phyloP scores from a whole-genome alignment of 2,329 filamentous ascomycete species.

The Phaeomoniella chlamydospora region DNA sequence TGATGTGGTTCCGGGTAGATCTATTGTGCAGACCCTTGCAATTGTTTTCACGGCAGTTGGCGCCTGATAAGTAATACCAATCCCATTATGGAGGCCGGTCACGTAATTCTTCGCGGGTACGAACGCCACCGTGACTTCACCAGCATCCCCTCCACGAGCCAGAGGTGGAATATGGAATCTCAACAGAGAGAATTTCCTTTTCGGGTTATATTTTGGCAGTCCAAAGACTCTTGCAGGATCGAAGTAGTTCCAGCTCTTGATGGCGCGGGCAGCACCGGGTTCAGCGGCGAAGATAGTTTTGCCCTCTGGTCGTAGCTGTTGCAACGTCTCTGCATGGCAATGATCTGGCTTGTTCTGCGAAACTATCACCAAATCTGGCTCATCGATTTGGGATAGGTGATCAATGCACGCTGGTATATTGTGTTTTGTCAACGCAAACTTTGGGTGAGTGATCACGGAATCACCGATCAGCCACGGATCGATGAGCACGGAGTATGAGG shows the following conservation, averaged over 20 bases:
- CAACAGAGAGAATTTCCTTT: conserved; percentile 23
- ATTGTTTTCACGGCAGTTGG: conserved; percentile 20
- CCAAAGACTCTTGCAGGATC: conserved; percentile 30
- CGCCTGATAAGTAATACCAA: conserved; percentile 58
- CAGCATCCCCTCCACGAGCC: conserved; percentile 36
- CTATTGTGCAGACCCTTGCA: conserved; percentile 8
- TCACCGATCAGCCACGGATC: conserved; percentile 57
- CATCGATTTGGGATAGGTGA: conserved; percentile 38
- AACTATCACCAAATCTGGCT: conserved; percentile 43
- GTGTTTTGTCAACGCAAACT: conserved; percentile 46
- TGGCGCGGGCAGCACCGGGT: conserved; percentile 48
- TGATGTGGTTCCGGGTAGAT: conserved; percentile 9
- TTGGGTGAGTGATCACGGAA: conserved; percentile 44
- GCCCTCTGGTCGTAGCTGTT: conserved; percentile 41
- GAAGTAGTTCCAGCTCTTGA: conserved; percentile 56
- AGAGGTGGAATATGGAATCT: conserved; percentile 40
- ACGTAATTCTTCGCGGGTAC: conserved; percentile 47
- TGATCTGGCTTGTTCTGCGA: conserved; percentile 54
- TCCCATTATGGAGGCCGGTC: conserved; percentile 48
- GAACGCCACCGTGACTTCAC: conserved; percentile 58
- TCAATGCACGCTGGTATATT: conserved; percentile 40
- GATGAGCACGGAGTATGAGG: conserved; percentile 48
- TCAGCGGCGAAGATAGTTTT: conserved; percentile 53
- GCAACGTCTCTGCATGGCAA: conserved; percentile 55
- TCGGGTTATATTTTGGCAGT: conserved; percentile 26